These are phyloP conservation scores for Pleurotus pulmonarius DNA, from an alignment of 768 basidiomycete genomes.

Conservation along the genomic window DNA sequence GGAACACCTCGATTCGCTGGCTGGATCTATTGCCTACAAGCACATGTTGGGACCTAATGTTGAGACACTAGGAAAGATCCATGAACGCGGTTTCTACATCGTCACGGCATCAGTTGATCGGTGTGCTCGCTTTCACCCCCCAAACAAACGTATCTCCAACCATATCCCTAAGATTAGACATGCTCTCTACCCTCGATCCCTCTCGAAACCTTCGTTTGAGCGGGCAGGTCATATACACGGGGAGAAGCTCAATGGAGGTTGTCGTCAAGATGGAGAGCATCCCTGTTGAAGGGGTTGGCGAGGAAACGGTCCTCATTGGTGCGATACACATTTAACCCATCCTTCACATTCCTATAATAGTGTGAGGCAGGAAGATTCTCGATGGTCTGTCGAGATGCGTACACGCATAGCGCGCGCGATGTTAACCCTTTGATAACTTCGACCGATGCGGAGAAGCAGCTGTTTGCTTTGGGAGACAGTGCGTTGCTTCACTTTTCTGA, in stretches of 20 bases:
- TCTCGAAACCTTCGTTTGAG: slow-evolving; percentile 67
- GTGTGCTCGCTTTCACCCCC: slow-evolving; percentile 24
- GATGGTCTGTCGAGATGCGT: slow-evolving; percentile 80
- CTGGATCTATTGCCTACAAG: slow-evolving; percentile 81
- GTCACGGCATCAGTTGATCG: slow-evolving; percentile 84
- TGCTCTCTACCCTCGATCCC: slow-evolving; percentile 57
- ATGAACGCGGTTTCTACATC: slow-evolving; percentile 71
- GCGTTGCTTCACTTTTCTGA: slow-evolving; percentile 15
- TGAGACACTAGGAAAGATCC: slow-evolving; percentile 48
- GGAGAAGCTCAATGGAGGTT: slow-evolving; percentile 79
- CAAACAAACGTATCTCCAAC: not conserved
- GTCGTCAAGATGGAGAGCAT: slow-evolving; percentile 79
- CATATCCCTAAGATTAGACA: slow-evolving; percentile 47
- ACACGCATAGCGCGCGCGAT: slow-evolving; percentile 56
- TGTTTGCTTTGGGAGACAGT: slow-evolving; percentile 71
- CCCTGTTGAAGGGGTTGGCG: slow-evolving; percentile 18
- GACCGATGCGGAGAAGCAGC: slow-evolving; percentile 57
- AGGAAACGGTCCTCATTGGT: slow-evolving; percentile 70
- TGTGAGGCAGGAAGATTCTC: slow-evolving; percentile 70
- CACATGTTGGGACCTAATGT: slow-evolving; percentile 70
- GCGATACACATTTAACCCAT: slow-evolving; percentile 5
- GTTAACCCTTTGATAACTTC: slow-evolving; percentile 61
- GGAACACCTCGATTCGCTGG: slow-evolving; percentile 82
- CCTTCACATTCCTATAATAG: not conserved
- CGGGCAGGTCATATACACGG: slow-evolving; percentile 80